phyloP scores from a whole-genome alignment of 2,329 filamentous ascomycete genomes.

The Aureobasidium pullulans region DNA sequence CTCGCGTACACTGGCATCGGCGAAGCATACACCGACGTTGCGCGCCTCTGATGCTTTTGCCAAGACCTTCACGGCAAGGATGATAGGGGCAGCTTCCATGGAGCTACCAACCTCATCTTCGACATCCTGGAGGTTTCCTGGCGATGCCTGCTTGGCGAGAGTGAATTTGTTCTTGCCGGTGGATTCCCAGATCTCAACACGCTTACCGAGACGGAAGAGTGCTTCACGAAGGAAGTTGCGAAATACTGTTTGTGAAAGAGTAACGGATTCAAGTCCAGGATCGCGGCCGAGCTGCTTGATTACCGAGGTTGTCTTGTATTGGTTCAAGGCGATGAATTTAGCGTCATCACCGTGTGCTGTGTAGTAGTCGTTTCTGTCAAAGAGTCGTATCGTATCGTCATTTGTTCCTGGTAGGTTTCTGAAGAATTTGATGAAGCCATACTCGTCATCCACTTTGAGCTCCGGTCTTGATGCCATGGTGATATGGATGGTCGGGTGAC shows the following conservation, averaged over 20 bases:
- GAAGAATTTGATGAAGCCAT: slow-evolving; percentile 94
- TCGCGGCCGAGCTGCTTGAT: slow-evolving; percentile 80
- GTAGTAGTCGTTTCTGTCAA: slow-evolving; percentile 92
- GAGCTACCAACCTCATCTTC: slow-evolving; percentile 88
- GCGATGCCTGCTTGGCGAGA: slow-evolving; percentile 73
- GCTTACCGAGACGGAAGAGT: slow-evolving; percentile 82
- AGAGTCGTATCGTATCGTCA: slow-evolving; percentile 79
- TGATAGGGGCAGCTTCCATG: slow-evolving; percentile 85
- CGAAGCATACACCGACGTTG: slow-evolving; percentile 90
- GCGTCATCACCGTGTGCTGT: slow-evolving; percentile 87
- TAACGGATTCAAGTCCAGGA: slow-evolving; percentile 84
- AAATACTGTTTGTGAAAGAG: slow-evolving; percentile 91
- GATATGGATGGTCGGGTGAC: not conserved
- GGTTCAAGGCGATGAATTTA: slow-evolving; percentile 69
- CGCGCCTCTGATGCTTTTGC: slow-evolving; percentile 80
- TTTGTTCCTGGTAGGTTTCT: slow-evolving; percentile 67
- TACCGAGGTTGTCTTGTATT: slow-evolving; percentile 97
- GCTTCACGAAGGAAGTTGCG: slow-evolving; percentile 92
- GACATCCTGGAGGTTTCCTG: slow-evolving; percentile 92
- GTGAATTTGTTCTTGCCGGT: slow-evolving; percentile 84
- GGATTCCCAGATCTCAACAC: slow-evolving; percentile 83
- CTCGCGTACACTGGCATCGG: slow-evolving; percentile 91
- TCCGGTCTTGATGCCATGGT: slow-evolving; percentile 50
- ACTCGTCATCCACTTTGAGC: slow-evolving; percentile 81
- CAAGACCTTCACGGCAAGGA: slow-evolving; percentile 87